Evolutionary conservation across 768 basidiomycete species (phyloP).

Genomic region (Lactarius sanguifluus): DNA sequence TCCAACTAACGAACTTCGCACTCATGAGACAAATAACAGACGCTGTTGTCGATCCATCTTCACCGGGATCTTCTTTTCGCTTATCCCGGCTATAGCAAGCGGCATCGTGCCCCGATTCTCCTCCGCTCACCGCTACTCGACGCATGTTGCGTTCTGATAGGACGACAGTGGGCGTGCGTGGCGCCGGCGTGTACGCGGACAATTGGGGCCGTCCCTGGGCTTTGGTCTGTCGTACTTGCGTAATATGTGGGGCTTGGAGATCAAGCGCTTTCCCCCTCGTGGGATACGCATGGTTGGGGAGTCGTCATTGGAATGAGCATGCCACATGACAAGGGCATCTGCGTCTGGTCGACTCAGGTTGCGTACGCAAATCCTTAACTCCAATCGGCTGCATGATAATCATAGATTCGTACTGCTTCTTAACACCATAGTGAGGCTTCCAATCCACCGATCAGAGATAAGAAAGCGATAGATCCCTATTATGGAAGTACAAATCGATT

Average conservation of each 20-base stretch:
- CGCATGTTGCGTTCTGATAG: background rate
- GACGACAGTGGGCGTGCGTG: background rate
- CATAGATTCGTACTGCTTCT: background rate
- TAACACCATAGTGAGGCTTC: background rate
- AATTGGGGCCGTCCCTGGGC: background rate
- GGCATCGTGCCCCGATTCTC: background rate
- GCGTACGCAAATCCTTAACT: background rate
- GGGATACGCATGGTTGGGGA: background rate
- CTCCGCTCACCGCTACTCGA: background rate
- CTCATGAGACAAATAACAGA: background rate
- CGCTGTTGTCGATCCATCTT: background rate
- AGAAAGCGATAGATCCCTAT: background rate
- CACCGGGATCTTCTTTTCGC: background rate
- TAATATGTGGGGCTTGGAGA: background rate
- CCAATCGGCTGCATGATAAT: background rate
- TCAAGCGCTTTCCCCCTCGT: background rate
- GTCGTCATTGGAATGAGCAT: background rate
- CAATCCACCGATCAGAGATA: constrained; percentile 1
- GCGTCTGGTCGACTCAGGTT: background rate
- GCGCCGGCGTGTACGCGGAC: background rate
- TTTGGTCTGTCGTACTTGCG: background rate
- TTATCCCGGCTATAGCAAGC: background rate
- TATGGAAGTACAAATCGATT: constrained; percentile 26
- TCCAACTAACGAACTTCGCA: background rate
- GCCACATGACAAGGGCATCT: background rate